Base-by-base conservation (phyloP, 208 protist species). In the Leishmania aethiopica region DNA sequence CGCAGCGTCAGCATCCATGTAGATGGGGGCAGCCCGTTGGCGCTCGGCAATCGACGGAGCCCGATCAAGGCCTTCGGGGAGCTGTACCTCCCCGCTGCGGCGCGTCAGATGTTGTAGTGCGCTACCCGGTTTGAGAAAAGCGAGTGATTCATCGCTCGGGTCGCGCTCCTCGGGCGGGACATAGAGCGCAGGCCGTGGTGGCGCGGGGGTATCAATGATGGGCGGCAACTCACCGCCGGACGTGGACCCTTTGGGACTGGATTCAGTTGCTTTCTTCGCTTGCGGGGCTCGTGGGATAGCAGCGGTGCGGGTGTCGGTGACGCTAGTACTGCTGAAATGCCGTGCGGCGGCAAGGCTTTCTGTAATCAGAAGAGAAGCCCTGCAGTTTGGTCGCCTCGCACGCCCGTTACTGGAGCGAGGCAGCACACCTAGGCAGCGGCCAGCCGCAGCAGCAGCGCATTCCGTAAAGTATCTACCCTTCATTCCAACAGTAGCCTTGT, bases 101-200 rank as follows among this genome's bases (percentile, higher is more conserved):
- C 79, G 77, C 22, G 55, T 5, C 78, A 85, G 47, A 28, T 87
- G 79, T 19, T 86, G 60, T 62, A 89, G 62, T n/a, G 88, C 88
- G 37, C 77, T 87, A 32, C 85, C 84, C 19, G 80, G 73, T 55
- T 83, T 86, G 73, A 96, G 76, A 85, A 96, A 96, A 1, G 73
- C 75, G 0, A 97, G 84, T 11, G 92, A 96, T 51, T 90, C 88
- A 75, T 96, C 95, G 32, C 81, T 69, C 1, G 88, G 71, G 72
- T 90, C 83, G 32, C 95, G 92, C 86, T 95, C 66, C 75, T 89
- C 89, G 0, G 92, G 92, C 13, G 95, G 93, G 10, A 95, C 87
- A 82, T 97, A 97, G 64, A 81, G 87, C 19, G 90, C 88, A 1
- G 94, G 92, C 0, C 88, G 89, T 1, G 94, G 94, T 22, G 92